phyloP scores from a whole-genome alignment of 192 early-diverging fungal genomes.

The Entrophospora sp. region DNA sequence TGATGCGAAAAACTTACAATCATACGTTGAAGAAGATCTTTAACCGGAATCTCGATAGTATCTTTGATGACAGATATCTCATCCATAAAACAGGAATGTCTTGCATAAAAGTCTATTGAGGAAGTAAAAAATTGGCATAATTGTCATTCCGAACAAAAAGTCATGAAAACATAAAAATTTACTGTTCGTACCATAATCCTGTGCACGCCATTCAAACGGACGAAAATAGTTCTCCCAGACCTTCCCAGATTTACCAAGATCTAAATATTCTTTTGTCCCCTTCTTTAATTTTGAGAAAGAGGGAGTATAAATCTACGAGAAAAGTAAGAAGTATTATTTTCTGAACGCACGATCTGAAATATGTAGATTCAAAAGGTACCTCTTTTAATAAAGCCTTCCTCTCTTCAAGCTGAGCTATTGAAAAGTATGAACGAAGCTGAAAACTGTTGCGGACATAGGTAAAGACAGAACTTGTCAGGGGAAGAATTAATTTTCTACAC shows the following conservation, averaged over 20 bases:
- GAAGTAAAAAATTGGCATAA: not conserved
- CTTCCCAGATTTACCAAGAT: slow-evolving; percentile 6
- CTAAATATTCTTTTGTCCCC: not conserved
- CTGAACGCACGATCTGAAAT: not conserved
- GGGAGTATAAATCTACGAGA: slow-evolving; percentile 14
- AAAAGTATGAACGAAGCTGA: not conserved
- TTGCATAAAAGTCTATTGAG: not conserved
- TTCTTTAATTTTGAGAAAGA: slow-evolving; percentile 10
- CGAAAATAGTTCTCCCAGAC: slow-evolving; percentile 13
- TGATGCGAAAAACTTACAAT: slow-evolving; percentile 19
- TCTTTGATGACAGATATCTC: slow-evolving; percentile 7
- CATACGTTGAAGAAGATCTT: slow-evolving; percentile 14
- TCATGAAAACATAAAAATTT: not conserved
- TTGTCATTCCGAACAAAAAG: slow-evolving; percentile 10
- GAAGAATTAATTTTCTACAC: not conserved
- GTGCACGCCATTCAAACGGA: slow-evolving; percentile 6
- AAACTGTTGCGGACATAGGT: not conserved
- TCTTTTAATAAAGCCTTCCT: slow-evolving; percentile 9
- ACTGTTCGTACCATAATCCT: slow-evolving; percentile 13
- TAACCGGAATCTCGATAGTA: not conserved
- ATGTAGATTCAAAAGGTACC: not conserved
- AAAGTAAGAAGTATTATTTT: slow-evolving; percentile 11
- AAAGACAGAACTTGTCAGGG: not conserved
- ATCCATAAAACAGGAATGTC: not conserved
- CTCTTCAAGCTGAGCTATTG: slow-evolving; percentile 5